Conservation (phyloP, 371 early-diverging fungal species). For the Mucor indicus region DNA sequence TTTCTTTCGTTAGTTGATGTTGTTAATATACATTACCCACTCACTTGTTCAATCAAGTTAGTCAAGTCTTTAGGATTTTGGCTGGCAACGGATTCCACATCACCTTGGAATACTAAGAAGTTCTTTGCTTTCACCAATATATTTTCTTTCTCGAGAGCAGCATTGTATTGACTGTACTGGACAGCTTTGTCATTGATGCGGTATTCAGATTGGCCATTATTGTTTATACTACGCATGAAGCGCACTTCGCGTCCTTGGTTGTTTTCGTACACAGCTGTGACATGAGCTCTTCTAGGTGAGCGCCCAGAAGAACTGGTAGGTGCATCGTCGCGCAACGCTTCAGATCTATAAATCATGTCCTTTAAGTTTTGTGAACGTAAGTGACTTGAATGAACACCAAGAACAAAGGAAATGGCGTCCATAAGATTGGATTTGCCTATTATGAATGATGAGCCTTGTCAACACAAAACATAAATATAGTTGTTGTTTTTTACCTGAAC, state of each 20-base stretch:
- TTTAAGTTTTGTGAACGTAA: constrained; percentile 85
- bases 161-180: constrained; percentile 70
- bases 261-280: constrained; percentile 80
- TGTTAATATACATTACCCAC: constrained; percentile 57
- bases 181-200: constrained; percentile 78
- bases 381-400: constrained; percentile 88
- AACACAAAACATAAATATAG: not conserved
- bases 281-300: constrained; percentile 62
- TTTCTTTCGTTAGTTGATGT: not conserved
- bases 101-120: constrained; percentile 99
- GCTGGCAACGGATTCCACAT: constrained; percentile 95
- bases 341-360: constrained; percentile 89
- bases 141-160: constrained; percentile 80
- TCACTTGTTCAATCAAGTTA: constrained; percentile 92
- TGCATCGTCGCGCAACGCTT: constrained; percentile 33
- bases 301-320: constrained; percentile 16
- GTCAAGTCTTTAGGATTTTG: constrained; percentile 96
- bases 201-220: constrained; percentile 83
- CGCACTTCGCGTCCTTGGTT: constrained; percentile 47
- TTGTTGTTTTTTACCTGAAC: constrained; percentile 70
- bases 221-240: constrained; percentile 72
- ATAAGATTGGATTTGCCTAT: constrained; percentile 97
- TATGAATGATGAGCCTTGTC: no score
- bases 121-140: constrained; percentile 95
- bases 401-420: constrained; percentile 98